A percentile compares a stretch with the other conserved stretches of the same genome.
Evolutionary conservation across 352 stramenopile species (phyloP).

Genomic region (Elongisporangium prolatum): DNA sequence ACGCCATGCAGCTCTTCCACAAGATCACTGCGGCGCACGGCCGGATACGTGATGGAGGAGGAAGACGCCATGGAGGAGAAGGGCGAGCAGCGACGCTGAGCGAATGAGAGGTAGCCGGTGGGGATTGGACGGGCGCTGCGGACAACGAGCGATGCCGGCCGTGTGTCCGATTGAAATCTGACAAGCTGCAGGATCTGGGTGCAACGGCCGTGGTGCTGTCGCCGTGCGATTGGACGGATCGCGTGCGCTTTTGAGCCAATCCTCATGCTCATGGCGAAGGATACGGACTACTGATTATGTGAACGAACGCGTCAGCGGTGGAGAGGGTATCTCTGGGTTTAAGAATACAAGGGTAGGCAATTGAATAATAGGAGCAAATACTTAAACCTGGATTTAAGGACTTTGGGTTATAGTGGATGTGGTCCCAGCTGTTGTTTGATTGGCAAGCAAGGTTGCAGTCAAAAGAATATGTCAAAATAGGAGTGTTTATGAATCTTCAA

Average conservation of each 20-base stretch:
- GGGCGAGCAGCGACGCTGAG: background rate
- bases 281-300: background rate
- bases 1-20: slow-evolving; percentile 57
- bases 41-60: slow-evolving; percentile 32
- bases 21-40: slow-evolving; percentile 39
- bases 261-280: background rate
- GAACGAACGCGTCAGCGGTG: background rate
- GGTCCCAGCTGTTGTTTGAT: background rate
- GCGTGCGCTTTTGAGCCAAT: background rate
- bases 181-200: background rate
- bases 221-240: background rate
- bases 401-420: background rate
- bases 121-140: background rate
- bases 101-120: background rate
- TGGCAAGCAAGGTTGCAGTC: background rate
- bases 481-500: background rate
- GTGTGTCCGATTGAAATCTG: background rate
- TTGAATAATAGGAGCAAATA: background rate
- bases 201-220: background rate
- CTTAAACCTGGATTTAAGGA: background rate
- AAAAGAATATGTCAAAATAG: background rate
- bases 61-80: background rate
- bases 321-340: background rate
- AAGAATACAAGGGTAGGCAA: background rate
- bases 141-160: background rate